phyloP scores from a whole-genome alignment of 2,329 filamentous ascomycete species.

The Botrytis aclada region DNA sequence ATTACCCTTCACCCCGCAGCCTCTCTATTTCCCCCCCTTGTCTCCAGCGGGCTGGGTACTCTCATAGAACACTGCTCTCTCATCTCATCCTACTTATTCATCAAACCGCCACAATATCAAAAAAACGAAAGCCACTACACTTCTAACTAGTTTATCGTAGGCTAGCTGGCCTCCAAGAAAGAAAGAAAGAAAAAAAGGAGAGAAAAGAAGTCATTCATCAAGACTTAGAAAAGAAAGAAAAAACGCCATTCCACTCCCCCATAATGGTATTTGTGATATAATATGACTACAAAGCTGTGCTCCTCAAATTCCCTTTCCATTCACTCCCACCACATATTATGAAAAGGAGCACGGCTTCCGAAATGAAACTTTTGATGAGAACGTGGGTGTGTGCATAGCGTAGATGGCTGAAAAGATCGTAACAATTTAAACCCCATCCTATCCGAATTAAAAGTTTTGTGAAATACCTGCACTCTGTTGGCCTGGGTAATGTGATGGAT shows the following conservation, averaged over 20 bases:
- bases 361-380: slow-evolving; percentile 25
- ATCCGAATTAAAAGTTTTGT: slow-evolving; percentile 75
- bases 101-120: neutral
- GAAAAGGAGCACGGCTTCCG: slow-evolving; percentile 14
- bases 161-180: neutral
- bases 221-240: slow-evolving; percentile 2
- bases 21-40: neutral
- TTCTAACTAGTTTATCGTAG: neutral
- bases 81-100: neutral
- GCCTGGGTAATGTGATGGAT: slow-evolving; percentile 73
- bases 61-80: neutral
- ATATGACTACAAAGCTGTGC: slow-evolving; percentile 30
- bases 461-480: slow-evolving; percentile 93
- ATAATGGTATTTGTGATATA: slow-evolving; percentile 31
- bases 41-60: neutral
- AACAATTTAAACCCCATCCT: neutral
- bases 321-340: slow-evolving; percentile 15
- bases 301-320: slow-evolving; percentile 19
- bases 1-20: neutral
- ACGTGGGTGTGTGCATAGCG: slow-evolving; percentile 1
- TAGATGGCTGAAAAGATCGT: slow-evolving; percentile 12
- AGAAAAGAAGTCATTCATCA: slow-evolving; percentile 6
- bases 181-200: neutral
- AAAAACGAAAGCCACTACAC: neutral
- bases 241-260: slow-evolving; percentile 23